These are phyloP conservation scores for Salix caprea DNA, from an alignment of 345 rosid genomes.

Conservation along the genomic window DNA sequence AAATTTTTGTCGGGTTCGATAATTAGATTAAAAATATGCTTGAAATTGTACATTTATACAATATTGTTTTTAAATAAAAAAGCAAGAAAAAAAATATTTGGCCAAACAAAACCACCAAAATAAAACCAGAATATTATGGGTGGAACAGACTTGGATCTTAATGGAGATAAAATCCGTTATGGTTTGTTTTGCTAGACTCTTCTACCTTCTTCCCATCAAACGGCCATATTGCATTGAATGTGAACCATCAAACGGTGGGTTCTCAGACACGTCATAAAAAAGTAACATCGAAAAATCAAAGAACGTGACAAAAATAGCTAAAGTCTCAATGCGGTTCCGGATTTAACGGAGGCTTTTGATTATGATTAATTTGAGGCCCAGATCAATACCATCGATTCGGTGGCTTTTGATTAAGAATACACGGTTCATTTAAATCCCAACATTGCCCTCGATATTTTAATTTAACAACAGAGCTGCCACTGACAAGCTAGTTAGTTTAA, in stretches of 20 bases:
- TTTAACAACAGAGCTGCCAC: neutral
- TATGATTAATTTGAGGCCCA: neutral
- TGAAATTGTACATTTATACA: too few species aligned
- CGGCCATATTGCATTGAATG: neutral
- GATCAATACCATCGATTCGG: neutral
- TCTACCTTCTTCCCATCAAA: neutral
- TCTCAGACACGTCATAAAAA: constrained; percentile 7
- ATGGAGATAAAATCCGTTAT: too few species aligned
- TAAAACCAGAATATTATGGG: too few species aligned
- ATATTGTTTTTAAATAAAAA: too few species aligned
- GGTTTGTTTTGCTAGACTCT: too few species aligned
- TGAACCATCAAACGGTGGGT: neutral
- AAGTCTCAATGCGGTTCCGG: too few species aligned
- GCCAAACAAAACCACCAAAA: too few species aligned
- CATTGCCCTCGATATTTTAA: neutral
- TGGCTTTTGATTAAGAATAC: neutral
- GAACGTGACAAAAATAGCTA: neutral
- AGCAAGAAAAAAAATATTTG: too few species aligned
- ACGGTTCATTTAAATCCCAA: neutral
- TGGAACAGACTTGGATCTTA: too few species aligned
- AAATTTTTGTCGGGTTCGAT: too few species aligned
- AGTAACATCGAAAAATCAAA: neutral
- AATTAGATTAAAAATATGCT: too few species aligned
- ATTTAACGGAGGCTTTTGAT: neutral
- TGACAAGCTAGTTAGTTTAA: neutral